Evolutionary conservation across 371 early-diverging fungal species (phyloP).

Genomic region (Syncephalastrum sp.): DNA sequence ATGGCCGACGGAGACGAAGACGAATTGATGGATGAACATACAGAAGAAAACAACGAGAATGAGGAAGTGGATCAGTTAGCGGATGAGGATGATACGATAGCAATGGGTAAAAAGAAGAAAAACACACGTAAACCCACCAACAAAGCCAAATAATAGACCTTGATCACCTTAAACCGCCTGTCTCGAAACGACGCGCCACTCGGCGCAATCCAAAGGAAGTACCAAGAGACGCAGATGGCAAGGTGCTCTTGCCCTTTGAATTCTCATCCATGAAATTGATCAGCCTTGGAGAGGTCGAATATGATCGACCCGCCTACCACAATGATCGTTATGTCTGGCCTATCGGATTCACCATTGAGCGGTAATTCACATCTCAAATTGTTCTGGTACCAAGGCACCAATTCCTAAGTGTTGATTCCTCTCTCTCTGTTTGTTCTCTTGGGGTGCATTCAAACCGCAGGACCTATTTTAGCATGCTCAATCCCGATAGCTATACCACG

Average conservation of each 20-base stretch:
- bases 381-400: no score
- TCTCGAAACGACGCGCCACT: background rate
- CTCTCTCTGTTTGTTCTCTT: no score
- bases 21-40: slow-evolving; percentile 23
- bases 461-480: slow-evolving; percentile 72
- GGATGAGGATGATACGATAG: slow-evolving; percentile 20
- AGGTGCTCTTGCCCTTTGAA: slow-evolving; percentile 67
- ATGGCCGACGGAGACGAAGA: slow-evolving; percentile 20
- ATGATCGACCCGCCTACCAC: slow-evolving; percentile 70
- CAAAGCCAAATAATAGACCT: slow-evolving; percentile 3
- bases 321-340: slow-evolving; percentile 32
- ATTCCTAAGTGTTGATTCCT: no score
- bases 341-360: slow-evolving; percentile 20
- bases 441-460: slow-evolving; percentile 21
- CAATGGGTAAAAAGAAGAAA: slow-evolving; percentile 14
- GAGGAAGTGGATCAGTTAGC: slow-evolving; percentile 14
- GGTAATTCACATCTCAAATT: slow-evolving; percentile 8
- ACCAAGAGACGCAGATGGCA: slow-evolving; percentile 64
- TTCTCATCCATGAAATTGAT: slow-evolving; percentile 71
- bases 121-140: slow-evolving; percentile 10
- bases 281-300: slow-evolving; percentile 68
- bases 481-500: slow-evolving; percentile 55
- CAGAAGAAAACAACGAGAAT: slow-evolving; percentile 16
- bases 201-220: slow-evolving; percentile 33
- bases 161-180: no score